These are phyloP conservation scores for Kwoniella bestiolae DNA, from an alignment of 768 basidiomycete genomes.

Conservation along the genomic window DNA sequence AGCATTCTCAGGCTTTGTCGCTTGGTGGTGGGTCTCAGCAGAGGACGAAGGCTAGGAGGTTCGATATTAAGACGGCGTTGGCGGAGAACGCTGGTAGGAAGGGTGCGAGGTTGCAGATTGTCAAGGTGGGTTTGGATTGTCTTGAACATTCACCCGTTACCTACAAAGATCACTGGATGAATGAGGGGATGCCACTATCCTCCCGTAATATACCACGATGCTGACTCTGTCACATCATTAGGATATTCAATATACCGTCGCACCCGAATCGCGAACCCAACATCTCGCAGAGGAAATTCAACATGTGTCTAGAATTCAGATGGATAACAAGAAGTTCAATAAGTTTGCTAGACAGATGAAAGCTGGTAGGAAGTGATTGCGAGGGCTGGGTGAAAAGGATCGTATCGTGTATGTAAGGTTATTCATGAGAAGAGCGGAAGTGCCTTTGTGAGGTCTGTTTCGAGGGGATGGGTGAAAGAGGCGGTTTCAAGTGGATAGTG, in stretches of 20 bases:
- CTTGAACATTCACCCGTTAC: constrained; percentile 2
- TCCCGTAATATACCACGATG: background rate
- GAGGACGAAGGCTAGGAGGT: constrained; percentile 29
- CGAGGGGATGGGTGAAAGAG: too few species aligned
- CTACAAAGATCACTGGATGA: background rate
- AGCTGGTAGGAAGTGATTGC: constrained; percentile 16
- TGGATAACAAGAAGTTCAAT: constrained; percentile 52
- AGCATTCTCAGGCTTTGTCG: constrained; percentile 7
- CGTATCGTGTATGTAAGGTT: too few species aligned
- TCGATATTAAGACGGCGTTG: constrained; percentile 38
- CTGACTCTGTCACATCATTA: constrained; percentile 4
- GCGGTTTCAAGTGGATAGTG: too few species aligned
- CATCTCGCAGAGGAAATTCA: constrained; percentile 41
- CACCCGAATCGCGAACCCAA: constrained; percentile 35
- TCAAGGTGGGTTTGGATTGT: constrained; percentile 26
- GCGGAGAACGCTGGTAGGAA: constrained; percentile 48
- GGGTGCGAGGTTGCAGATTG: constrained; percentile 37
- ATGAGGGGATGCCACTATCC: background rate
- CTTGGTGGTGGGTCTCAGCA: constrained; percentile 6
- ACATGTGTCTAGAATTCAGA: constrained; percentile 39
- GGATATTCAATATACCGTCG: constrained; percentile 50
- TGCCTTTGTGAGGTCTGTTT: too few species aligned
- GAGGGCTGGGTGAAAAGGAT: too few species aligned
- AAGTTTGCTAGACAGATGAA: constrained; percentile 49
- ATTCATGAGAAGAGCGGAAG: too few species aligned